A percentile compares a stretch with the other conserved stretches of the same genome.
phyloP scores from a whole-genome alignment of 176 grass and related monocot genomes.

The Oryza officinalis region DNA sequence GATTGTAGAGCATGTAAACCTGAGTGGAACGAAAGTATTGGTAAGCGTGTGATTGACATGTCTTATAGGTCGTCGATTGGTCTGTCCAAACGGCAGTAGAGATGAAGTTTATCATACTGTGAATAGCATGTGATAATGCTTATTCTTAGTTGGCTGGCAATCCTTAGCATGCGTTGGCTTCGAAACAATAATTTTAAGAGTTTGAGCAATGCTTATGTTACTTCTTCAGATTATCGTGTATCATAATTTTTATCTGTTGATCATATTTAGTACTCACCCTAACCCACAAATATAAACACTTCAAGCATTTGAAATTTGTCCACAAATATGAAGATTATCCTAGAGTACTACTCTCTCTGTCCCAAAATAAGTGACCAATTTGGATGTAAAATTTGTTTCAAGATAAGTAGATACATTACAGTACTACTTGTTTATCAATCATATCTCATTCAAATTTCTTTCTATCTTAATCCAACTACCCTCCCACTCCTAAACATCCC shows the following conservation, averaged over 20 bases:
- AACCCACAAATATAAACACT: too few relatives aligned
- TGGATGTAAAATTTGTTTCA: too few relatives aligned
- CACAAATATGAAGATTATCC: too few relatives aligned
- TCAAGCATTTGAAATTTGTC: too few relatives aligned
- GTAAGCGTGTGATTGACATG: background rate
- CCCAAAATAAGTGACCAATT: too few relatives aligned
- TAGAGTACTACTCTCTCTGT: too few relatives aligned
- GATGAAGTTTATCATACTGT: background rate
- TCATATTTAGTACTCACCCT: background rate
- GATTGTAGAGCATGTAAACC: background rate
- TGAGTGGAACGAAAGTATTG: background rate
- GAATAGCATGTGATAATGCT: background rate
- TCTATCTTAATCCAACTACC: too few relatives aligned
- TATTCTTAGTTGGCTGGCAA: background rate
- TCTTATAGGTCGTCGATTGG: background rate
- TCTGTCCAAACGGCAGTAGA: background rate
- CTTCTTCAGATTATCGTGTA: background rate
- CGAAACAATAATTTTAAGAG: background rate
- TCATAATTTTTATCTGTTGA: background rate
- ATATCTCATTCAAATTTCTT: too few relatives aligned
- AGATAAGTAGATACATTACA: too few relatives aligned
- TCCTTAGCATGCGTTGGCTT: background rate
- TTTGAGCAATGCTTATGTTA: background rate
- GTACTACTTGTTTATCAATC: too few relatives aligned
- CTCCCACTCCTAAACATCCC: too few relatives aligned